These are phyloP conservation scores for Blastobotrys niveus DNA, from an alignment of 1,139 yeast genomes.

Conservation along the genomic window DNA sequence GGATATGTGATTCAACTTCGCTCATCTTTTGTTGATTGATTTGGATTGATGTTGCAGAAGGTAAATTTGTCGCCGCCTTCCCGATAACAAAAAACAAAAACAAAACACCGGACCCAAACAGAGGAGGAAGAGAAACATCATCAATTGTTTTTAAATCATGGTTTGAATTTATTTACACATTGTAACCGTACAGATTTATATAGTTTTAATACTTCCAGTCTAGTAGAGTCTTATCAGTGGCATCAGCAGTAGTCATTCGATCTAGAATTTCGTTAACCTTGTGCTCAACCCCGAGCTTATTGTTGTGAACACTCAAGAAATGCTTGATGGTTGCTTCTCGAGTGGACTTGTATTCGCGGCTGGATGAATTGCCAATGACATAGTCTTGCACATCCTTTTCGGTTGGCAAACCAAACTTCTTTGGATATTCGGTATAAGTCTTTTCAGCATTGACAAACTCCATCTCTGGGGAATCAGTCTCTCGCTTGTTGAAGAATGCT, in stretches of 20 bases:
- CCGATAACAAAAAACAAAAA: not conserved
- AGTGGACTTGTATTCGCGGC: slow-evolving; percentile 62
- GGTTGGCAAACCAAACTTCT: slow-evolving; percentile 73
- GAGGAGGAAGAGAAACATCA: not conserved
- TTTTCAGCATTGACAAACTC: slow-evolving; percentile 42
- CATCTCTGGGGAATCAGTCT: slow-evolving; percentile 29
- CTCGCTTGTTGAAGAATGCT: slow-evolving; percentile 27
- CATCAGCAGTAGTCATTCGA: slow-evolving; percentile 56
- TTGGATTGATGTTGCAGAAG: too few relatives aligned
- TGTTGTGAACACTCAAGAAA: slow-evolving; percentile 47
- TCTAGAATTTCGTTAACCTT: slow-evolving; percentile 53
- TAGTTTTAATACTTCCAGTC: slow-evolving; percentile 47
- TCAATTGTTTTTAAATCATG: not conserved
- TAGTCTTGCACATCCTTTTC: slow-evolving; percentile 53
- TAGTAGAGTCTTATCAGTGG: slow-evolving; percentile 51
- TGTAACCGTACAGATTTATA: not conserved
- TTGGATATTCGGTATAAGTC: slow-evolving; percentile 63
- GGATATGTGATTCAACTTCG: slow-evolving; percentile 19
- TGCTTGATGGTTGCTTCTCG: slow-evolving; percentile 57
- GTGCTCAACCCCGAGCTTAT: slow-evolving; percentile 58
- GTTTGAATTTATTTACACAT: not conserved
- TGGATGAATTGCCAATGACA: slow-evolving; percentile 61
- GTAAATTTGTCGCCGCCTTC: too few relatives aligned
- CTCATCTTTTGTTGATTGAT: slow-evolving; percentile 12
- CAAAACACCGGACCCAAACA: too few relatives aligned